phyloP scores from a whole-genome alignment of 805 yeast species.

The Metschnikowia santaceciliae region DNA sequence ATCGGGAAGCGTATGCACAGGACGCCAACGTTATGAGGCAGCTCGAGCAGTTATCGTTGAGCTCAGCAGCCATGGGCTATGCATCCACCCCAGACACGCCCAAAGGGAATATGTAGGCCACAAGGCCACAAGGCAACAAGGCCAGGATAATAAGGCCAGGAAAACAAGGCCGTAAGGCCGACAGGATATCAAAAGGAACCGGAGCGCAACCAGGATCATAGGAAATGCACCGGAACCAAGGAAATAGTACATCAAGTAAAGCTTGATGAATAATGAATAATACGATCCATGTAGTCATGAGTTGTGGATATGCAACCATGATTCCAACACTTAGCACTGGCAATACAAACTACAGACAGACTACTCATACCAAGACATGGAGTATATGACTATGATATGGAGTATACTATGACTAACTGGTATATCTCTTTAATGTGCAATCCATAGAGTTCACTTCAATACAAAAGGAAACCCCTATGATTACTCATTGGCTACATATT shows the following conservation, averaged over 20 bases:
- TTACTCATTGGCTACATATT: too few relatives aligned
- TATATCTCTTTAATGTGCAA: too few relatives aligned
- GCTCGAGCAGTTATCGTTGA: constrained; percentile 43
- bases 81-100: constrained; percentile 44
- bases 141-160: not conserved
- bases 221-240: not conserved
- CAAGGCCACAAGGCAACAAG: not conserved
- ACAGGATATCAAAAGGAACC: not conserved
- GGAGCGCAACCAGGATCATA: not conserved
- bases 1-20: constrained; percentile 3
- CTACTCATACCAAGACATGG: too few relatives aligned
- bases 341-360: too few relatives aligned
- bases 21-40: constrained; percentile 39
- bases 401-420: too few relatives aligned
- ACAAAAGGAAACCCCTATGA: too few relatives aligned
- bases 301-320: too few relatives aligned
- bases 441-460: too few relatives aligned
- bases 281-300: not conserved
- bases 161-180: not conserved
- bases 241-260: not conserved
- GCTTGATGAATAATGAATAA: not conserved
- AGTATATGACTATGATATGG: too few relatives aligned
- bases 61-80: constrained; percentile 46
- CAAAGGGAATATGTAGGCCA: constrained; percentile 4
- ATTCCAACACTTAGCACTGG: too few relatives aligned